Percentiles rank a stretch among this genome's conserved stretches.
These are phyloP conservation scores for Triticum timopheevii DNA, from an alignment of 176 grass and related monocot species.

Conservation along the genomic window DNA sequence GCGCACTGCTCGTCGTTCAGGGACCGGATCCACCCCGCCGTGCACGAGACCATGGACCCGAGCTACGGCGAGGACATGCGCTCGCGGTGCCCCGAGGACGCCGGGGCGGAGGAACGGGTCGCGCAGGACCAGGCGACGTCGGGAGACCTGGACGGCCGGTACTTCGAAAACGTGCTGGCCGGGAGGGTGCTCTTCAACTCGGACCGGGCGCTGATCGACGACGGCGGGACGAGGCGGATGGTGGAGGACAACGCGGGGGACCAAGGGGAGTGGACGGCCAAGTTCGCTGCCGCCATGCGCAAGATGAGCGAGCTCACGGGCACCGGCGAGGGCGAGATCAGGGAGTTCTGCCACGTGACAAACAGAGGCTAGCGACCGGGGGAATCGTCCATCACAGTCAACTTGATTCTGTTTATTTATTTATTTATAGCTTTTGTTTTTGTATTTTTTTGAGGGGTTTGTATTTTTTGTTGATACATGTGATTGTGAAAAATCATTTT, in stretches of 20 bases:
- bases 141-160: slow-evolving; percentile 1
- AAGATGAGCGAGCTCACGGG: slow-evolving; percentile 19
- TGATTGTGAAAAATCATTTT: too few relatives aligned
- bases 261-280: slow-evolving; percentile 3
- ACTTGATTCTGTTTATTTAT: too few relatives aligned
- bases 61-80: neutral
- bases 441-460: too few relatives aligned
- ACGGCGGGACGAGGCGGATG: neutral
- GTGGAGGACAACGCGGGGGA: neutral
- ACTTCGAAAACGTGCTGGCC: slow-evolving; percentile 12
- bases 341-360: neutral
- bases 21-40: neutral
- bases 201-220: slow-evolving; percentile 25
- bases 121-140: slow-evolving; percentile 22
- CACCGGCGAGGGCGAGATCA: slow-evolving; percentile 4
- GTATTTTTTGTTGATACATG: too few relatives aligned
- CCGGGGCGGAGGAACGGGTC: neutral
- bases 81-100: neutral
- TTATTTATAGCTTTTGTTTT: too few relatives aligned
- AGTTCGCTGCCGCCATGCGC: slow-evolving; percentile 25
- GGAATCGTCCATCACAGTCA: too few relatives aligned
- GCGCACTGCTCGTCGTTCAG: slow-evolving; percentile 7
- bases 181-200: slow-evolving; percentile 25
- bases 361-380: slow-evolving; percentile 6
- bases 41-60: slow-evolving; percentile 1